phyloP scores from a whole-genome alignment of 495 filamentous ascomycete genomes.

The Corynascus novoguineensis region DNA sequence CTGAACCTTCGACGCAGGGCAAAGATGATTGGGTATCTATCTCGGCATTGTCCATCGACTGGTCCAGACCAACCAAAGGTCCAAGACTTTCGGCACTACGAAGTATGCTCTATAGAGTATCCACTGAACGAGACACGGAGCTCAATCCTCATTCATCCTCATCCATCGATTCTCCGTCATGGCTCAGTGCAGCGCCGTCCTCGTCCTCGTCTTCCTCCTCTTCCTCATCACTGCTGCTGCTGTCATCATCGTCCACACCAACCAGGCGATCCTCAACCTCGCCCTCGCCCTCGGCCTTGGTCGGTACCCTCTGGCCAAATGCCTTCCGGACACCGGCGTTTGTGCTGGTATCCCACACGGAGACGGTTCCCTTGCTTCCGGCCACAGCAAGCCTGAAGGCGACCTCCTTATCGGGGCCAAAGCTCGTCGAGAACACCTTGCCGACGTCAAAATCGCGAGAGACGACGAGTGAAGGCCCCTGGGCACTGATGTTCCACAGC shows the following conservation, averaged over 20 bases:
- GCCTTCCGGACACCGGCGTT: constrained; percentile 82
- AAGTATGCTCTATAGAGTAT: no score
- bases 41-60: not conserved
- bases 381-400: constrained; percentile 88
- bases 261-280: constrained; percentile 72
- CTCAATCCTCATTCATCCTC: constrained; percentile 53
- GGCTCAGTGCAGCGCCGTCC: constrained; percentile 42
- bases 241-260: constrained; percentile 58
- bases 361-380: constrained; percentile 88
- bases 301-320: constrained; percentile 68
- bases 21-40: not conserved
- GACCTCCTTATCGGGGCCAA: constrained; percentile 83
- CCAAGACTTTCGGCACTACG: not conserved
- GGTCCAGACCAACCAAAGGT: not conserved
- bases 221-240: constrained; percentile 48
- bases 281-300: constrained; percentile 33
- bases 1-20: not conserved
- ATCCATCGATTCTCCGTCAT: constrained; percentile 87
- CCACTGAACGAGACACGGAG: not conserved
- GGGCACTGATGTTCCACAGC: constrained; percentile 85
- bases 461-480: constrained; percentile 80
- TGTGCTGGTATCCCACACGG: constrained; percentile 95
- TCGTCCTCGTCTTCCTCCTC: constrained; percentile 47
- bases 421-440: constrained; percentile 85
- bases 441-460: constrained; percentile 87